Base-by-base conservation (phyloP, 306 rosid species). In the Vigna radiata region DNA sequence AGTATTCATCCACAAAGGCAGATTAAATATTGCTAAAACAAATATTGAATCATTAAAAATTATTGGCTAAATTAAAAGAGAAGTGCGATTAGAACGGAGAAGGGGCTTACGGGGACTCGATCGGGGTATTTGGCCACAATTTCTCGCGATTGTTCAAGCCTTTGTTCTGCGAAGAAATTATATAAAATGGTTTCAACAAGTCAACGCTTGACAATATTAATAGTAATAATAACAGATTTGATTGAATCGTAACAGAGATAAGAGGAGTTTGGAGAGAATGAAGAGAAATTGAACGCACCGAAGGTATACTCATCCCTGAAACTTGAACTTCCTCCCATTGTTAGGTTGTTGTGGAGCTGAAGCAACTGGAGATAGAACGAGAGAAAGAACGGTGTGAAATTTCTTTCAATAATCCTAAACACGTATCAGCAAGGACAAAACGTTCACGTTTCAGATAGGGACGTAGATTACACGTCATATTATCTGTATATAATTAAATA, bases 51-150 rank as follows among this genome's bases (percentile, higher is more conserved):
- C 27, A 80, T 10, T 5, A 55, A 77, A 77, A 72, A 23, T 15
- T 33, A 44, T 16, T 69, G 9, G 53, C 12, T 19, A 31, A 31
- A 18, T 21, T 66, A 12, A 10, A 4, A 19, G n/a, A 7, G 17
- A 0, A 68, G 76, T 5, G 10, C 11, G 73, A 60, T 49, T 39
- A 37, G 12, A 44, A 69, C 5, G 59, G 21, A 21, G 33, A 1
- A 65, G 27, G 36, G 59, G 4, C 44, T 56, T 72, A 85, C 89
- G 27, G 89, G 89, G 39, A 85, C 44, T 9, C 89, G 84, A 59
- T 85, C 85, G 71, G 86, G 85, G 68, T 83, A 86, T 68, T 80
- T 86, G 25, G 87, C 85, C 8, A 86, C 48, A 31, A 86, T 83
- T 18, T 83, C 87, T 12, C 76, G 61, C 18, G 87, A 86, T 77